Evolutionary conservation across 495 filamentous ascomycete species (phyloP).

Genomic region (Cetradonia linearis): DNA sequence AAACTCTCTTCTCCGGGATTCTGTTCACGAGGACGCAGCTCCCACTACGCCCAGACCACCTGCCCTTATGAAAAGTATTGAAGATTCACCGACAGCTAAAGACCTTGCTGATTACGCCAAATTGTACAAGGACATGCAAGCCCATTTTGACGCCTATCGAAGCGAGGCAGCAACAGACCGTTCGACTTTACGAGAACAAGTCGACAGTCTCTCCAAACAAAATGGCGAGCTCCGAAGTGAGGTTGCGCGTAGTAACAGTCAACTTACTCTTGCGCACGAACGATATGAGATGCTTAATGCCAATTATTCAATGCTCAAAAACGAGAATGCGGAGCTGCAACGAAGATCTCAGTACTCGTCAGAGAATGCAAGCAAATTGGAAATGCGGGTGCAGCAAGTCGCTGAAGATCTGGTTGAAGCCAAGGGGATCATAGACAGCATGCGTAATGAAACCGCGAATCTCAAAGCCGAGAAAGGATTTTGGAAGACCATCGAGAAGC

Average conservation of each 20-base stretch:
- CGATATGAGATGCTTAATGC: slow-evolving; percentile 84
- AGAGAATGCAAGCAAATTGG: slow-evolving; percentile 78
- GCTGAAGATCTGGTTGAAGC: slow-evolving; percentile 88
- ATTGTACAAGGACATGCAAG: slow-evolving; percentile 72
- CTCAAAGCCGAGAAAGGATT: slow-evolving; percentile 86
- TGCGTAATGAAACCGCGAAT: slow-evolving; percentile 84
- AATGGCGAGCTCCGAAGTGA: slow-evolving; percentile 75
- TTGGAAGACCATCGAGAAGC: slow-evolving; percentile 82
- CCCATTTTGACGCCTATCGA: slow-evolving; percentile 81
- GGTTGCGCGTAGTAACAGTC: slow-evolving; percentile 62
- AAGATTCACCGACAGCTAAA: slow-evolving; percentile 32
- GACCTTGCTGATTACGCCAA: slow-evolving; percentile 54
- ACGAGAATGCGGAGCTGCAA: slow-evolving; percentile 73
- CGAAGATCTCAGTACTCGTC: slow-evolving; percentile 64
- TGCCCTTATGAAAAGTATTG: slow-evolving; percentile 32
- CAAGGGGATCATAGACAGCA: slow-evolving; percentile 67
- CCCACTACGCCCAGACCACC: slow-evolving; percentile 35
- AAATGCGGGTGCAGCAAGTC: slow-evolving; percentile 78
- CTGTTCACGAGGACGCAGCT: slow-evolving; percentile 31
- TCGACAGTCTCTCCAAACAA: slow-evolving; percentile 68
- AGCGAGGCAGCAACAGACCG: slow-evolving; percentile 73
- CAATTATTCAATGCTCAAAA: slow-evolving; percentile 72
- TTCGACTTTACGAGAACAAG: slow-evolving; percentile 72
- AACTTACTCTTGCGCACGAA: slow-evolving; percentile 68
- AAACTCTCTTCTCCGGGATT: slow-evolving; percentile 19